These are phyloP conservation scores for Fusarium sp. DNA, from an alignment of 2,329 filamentous ascomycete genomes.

Conservation along the genomic window DNA sequence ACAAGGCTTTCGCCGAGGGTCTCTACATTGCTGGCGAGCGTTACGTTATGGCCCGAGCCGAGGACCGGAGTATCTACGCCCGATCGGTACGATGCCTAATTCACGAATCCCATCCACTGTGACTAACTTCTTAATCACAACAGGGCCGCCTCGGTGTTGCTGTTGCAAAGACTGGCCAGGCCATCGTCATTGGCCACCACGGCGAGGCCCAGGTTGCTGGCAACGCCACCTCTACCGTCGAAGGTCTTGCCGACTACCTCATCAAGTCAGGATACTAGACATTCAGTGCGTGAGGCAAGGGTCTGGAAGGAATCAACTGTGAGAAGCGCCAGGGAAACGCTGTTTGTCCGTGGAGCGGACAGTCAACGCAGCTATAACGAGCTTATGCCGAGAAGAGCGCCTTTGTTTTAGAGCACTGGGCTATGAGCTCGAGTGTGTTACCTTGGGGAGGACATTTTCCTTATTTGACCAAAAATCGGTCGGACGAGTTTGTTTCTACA, in stretches of 20 bases:
- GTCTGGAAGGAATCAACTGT: slow-evolving; percentile 14
- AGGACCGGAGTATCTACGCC: slow-evolving; percentile 83
- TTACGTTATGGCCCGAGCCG: slow-evolving; percentile 79
- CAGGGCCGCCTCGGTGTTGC: slow-evolving; percentile 81
- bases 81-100: slow-evolving; percentile 72
- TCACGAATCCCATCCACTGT: not conserved
- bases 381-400: slow-evolving; percentile 35
- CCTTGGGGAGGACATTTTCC: slow-evolving; percentile 34
- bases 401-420: slow-evolving; percentile 40
- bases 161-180: slow-evolving; percentile 87
- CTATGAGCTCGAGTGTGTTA: slow-evolving; percentile 32
- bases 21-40: slow-evolving; percentile 79
- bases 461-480: slow-evolving; percentile 34
- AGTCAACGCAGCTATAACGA: slow-evolving; percentile 32
- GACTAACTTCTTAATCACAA: slow-evolving; percentile 1
- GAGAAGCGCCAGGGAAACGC: slow-evolving; percentile 19
- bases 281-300: not conserved
- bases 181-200: slow-evolving; percentile 90
- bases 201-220: slow-evolving; percentile 76
- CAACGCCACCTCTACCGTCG: slow-evolving; percentile 80
- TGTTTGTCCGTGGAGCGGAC: slow-evolving; percentile 31
- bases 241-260: slow-evolving; percentile 88
- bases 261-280: slow-evolving; percentile 78
- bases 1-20: slow-evolving; percentile 76
- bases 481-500: slow-evolving; percentile 40